Conservation (phyloP, 2,329 filamentous ascomycete species). For the Scedosporium boydii region DNA sequence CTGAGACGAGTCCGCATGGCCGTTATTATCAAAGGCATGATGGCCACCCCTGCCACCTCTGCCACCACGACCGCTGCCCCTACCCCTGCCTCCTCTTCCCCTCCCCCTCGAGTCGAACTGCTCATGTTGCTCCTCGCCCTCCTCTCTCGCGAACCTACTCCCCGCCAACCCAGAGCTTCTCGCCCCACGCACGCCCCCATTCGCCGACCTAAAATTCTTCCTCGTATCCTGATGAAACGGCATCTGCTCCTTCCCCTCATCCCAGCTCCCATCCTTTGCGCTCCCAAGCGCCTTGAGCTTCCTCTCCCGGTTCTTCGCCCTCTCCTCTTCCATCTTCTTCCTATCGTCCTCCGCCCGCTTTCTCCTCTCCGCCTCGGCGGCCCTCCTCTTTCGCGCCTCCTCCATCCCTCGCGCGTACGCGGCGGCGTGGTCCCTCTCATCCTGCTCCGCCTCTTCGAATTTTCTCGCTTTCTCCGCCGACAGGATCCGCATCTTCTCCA, state of each 20-base stretch:
- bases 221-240: constrained; percentile 28
- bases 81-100: constrained; percentile 19
- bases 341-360: constrained; percentile 42
- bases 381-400: constrained; percentile 40
- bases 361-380: constrained; percentile 42
- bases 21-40: constrained; percentile 18
- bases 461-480: constrained; percentile 49
- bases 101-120: constrained; percentile 15
- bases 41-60: constrained; percentile 21
- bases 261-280: constrained; percentile 45
- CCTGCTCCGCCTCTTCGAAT: constrained; percentile 48
- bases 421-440: constrained; percentile 44
- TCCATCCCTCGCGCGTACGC: constrained; percentile 47
- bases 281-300: constrained; percentile 46
- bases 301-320: constrained; percentile 48
- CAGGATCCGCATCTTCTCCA: constrained; percentile 51
- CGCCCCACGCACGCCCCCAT: constrained; percentile 29
- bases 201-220: constrained; percentile 9
- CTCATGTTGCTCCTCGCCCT: constrained; percentile 19
- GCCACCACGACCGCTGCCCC: constrained; percentile 21
- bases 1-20: constrained; percentile 6
- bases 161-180: constrained; percentile 30
- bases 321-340: constrained; percentile 46
- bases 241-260: constrained; percentile 43
- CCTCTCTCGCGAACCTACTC: constrained; percentile 31